Base-by-base conservation (phyloP, 2,329 filamentous ascomycete species). In the Colletotrichum gigasporum region DNA sequence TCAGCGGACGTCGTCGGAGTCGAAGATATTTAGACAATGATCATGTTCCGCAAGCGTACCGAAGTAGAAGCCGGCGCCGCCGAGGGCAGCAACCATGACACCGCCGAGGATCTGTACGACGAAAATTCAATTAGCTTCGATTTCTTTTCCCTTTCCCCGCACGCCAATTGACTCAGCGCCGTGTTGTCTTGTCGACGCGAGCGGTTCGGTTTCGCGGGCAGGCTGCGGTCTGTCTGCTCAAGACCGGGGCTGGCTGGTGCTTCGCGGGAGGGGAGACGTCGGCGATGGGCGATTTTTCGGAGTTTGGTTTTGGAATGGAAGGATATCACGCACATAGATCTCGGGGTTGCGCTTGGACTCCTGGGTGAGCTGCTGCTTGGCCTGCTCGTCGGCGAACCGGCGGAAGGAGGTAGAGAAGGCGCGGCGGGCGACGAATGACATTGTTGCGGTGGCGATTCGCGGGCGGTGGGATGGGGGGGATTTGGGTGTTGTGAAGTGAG, bases 11-110 rank as follows among this genome's bases (percentile, higher is more conserved):
- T 39, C 28, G 48, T 24, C 24, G 44, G 34, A 16, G 35, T 63
- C 56, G 65, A 70, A 16, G n/a, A 18, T 5, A 3, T 12, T 12
- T 35, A 2, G 47, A 5, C n/a, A n/a, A n/a, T n/a, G n/a, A n/a
- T n/a, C n/a, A 62, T 60, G 24, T 55, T 45, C n/a, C n/a, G n/a
- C 28, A 53, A 58, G 63, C 76, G 76, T 86, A 92, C 91, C 91
- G 74, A 96, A 92, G 83, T 94, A 93, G 89, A 90, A 97, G 77
- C 95, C 95, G 71, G 93, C 95, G 73, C 96, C 89, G 75, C 90
- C 90, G 75, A 97, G 91, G 73, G 93, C 91, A 78, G 90, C 90
- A 73, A 91, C 90, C 93, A 98, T 97, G 78, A 98, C 90, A 75
- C 89, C 92, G 69, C 94, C 87, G 70, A 99, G 91, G 75, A 98